Percentiles rank a stretch among this genome's conserved stretches.
phyloP scores from a whole-genome alignment of 2,329 filamentous ascomycete genomes.

The Grosmannia serpens region DNA sequence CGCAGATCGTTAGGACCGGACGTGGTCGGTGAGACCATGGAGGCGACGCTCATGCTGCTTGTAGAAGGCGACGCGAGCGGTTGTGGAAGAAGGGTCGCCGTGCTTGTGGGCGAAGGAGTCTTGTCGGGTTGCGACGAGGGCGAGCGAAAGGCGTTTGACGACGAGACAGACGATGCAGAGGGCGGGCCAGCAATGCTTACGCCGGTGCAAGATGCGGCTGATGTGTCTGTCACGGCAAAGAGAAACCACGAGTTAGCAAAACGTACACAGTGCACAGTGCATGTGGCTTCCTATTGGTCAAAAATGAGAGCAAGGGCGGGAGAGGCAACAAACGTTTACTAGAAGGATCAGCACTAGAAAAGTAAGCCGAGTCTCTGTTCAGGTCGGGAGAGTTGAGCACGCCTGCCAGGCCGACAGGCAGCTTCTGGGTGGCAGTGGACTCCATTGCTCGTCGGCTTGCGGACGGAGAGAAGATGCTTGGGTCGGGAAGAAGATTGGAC shows the following conservation, averaged over 20 bases:
- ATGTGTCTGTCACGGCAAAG: slow-evolving; percentile 23
- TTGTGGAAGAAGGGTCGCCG: slow-evolving; percentile 36
- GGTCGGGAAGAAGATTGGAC: background rate
- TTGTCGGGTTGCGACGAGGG: slow-evolving; percentile 32
- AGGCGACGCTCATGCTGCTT: slow-evolving; percentile 54
- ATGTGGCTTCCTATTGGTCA: slow-evolving; percentile 1
- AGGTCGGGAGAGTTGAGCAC: slow-evolving; percentile 39
- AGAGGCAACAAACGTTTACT: slow-evolving; percentile 35
- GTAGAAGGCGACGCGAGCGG: slow-evolving; percentile 43
- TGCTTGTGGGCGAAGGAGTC: slow-evolving; percentile 48
- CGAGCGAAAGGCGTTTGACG: slow-evolving; percentile 5
- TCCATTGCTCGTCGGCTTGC: slow-evolving; percentile 21
- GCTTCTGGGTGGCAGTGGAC: slow-evolving; percentile 29
- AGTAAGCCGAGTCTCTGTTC: slow-evolving; percentile 41
- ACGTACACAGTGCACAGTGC: too few species aligned
- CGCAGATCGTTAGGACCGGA: slow-evolving; percentile 30
- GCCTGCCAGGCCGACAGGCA: slow-evolving; percentile 36
- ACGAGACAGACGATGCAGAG: slow-evolving; percentile 19
- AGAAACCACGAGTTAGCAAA: background rate
- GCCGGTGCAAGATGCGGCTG: slow-evolving; percentile 31
- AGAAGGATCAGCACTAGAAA: slow-evolving; percentile 34
- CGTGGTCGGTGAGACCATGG: slow-evolving; percentile 51
- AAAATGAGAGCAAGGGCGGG: slow-evolving; percentile 3
- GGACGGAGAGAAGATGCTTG: background rate
- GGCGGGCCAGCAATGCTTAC: slow-evolving; percentile 24